A percentile compares a stretch with the other conserved stretches of the same genome.
These are phyloP conservation scores for Flaveria trinervia DNA, from an alignment of 129 eudicot genomes.

Conservation along the genomic window DNA sequence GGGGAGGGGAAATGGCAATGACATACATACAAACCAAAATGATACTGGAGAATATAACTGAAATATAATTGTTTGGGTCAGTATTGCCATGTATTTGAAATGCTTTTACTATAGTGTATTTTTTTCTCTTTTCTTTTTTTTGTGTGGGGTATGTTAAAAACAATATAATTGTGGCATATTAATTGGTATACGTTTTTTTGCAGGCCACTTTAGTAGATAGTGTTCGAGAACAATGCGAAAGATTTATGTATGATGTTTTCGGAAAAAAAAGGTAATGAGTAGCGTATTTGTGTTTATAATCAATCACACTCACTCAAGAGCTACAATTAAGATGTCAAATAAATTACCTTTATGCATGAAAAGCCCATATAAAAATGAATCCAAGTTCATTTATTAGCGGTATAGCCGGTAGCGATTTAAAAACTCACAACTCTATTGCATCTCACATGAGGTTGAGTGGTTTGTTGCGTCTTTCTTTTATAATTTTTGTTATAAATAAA, in stretches of 20 bases:
- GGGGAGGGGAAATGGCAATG: too few species aligned
- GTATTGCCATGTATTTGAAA: background rate
- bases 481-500: too few species aligned
- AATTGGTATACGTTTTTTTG: slow-evolving; percentile 15
- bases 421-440: background rate
- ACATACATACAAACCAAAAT: too few species aligned
- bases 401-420: too few species aligned
- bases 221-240: slow-evolving; percentile 75
- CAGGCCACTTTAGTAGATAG: slow-evolving; percentile 53
- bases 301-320: background rate
- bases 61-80: background rate
- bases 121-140: background rate
- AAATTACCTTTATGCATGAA: background rate
- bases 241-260: slow-evolving; percentile 61
- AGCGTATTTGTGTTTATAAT: background rate
- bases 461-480: background rate
- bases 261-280: slow-evolving; percentile 67
- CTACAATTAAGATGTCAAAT: background rate
- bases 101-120: background rate
- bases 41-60: too few species aligned
- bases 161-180: background rate
- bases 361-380: background rate
- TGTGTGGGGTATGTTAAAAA: background rate
- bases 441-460: background rate
- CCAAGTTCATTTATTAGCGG: too few species aligned